Evolutionary conservation across 2,329 filamentous ascomycete genomes (phyloP).

Genomic region (Claviceps maximensis): DNA sequence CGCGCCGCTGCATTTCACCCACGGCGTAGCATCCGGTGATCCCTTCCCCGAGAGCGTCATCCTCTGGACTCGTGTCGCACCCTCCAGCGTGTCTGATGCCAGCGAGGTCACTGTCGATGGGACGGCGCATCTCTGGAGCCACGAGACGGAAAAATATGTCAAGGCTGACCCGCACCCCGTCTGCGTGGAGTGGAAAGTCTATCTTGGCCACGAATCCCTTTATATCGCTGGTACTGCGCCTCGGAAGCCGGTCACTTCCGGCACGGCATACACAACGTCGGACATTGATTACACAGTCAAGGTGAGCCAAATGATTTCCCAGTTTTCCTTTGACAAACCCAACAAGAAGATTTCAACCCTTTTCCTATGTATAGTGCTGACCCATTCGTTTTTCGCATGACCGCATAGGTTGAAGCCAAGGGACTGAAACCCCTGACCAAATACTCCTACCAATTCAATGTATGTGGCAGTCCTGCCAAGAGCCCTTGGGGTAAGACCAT

Average conservation of each 20-base stretch:
- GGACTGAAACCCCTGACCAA: constrained; percentile 48
- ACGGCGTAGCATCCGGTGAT: constrained; percentile 41
- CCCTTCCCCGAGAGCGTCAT: constrained; percentile 45
- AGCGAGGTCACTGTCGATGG: constrained; percentile 32
- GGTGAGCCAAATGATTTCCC: constrained; percentile 20
- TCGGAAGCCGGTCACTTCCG: constrained; percentile 35
- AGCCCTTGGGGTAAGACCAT: constrained; percentile 57
- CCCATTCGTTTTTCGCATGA: background rate
- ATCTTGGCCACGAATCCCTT: constrained; percentile 25
- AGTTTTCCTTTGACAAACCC: background rate
- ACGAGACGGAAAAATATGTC: constrained; percentile 35
- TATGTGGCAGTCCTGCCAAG: constrained; percentile 44
- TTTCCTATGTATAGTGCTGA: background rate
- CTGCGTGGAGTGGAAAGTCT: constrained; percentile 54
- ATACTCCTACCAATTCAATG: constrained; percentile 57
- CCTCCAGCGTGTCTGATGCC: constrained; percentile 29
- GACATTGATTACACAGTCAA: constrained; percentile 69
- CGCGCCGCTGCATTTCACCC: constrained; percentile 46
- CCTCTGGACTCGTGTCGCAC: constrained; percentile 35
- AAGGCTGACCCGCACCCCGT: constrained; percentile 36
- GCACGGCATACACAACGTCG: constrained; percentile 53
- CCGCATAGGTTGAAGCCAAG: constrained; percentile 45
- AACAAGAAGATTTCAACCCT: background rate
- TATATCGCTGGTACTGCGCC: constrained; percentile 16
- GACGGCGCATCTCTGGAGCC: constrained; percentile 29